phyloP scores from a whole-genome alignment of 257 asterid species.

The Ophiorrhiza pumila region DNA sequence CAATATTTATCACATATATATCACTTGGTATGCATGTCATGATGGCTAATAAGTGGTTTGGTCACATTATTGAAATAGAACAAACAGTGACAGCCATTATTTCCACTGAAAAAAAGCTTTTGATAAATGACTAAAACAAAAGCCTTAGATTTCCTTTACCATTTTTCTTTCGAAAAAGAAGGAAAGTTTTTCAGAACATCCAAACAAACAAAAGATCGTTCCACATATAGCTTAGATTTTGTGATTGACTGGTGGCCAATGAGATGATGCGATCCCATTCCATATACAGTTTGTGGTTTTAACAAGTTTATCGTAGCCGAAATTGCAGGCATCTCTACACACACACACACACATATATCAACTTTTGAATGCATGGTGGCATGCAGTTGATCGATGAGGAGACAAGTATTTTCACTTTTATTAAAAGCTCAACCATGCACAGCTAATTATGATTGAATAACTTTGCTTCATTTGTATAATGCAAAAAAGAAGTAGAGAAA shows the following conservation, averaged over 20 bases:
- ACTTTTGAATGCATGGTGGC: not conserved
- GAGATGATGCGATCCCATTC: constrained; percentile 13
- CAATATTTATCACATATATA: not conserved
- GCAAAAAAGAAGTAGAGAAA: constrained; percentile 15
- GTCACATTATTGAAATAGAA: constrained; percentile 10
- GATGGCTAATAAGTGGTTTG: constrained; percentile 16
- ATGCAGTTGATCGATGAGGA: not conserved
- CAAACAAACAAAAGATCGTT: constrained; percentile 26
- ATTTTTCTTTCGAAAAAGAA: constrained; percentile 13
- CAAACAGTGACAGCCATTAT: constrained; percentile 15
- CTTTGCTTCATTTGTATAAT: constrained; percentile 13
- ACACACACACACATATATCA: not conserved
- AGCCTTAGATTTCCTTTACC: constrained; percentile 9
- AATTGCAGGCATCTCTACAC: constrained; percentile 8
- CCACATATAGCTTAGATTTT: constrained; percentile 20
- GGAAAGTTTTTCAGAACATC: constrained; percentile 10
- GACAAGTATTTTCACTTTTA: not conserved
- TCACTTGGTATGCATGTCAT: not conserved
- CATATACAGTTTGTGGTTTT: constrained; percentile 6
- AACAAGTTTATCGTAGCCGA: not conserved
- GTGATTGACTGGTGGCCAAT: constrained; percentile 23
- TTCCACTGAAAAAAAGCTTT: constrained; percentile 9
- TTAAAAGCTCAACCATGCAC: not conserved
- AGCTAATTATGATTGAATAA: not conserved
- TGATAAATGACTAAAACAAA: constrained; percentile 5